Percentiles rank a stretch among this genome's conserved stretches.
Evolutionary conservation across 495 filamentous ascomycete species (phyloP).

Genomic region (Tuber umbilicatum): DNA sequence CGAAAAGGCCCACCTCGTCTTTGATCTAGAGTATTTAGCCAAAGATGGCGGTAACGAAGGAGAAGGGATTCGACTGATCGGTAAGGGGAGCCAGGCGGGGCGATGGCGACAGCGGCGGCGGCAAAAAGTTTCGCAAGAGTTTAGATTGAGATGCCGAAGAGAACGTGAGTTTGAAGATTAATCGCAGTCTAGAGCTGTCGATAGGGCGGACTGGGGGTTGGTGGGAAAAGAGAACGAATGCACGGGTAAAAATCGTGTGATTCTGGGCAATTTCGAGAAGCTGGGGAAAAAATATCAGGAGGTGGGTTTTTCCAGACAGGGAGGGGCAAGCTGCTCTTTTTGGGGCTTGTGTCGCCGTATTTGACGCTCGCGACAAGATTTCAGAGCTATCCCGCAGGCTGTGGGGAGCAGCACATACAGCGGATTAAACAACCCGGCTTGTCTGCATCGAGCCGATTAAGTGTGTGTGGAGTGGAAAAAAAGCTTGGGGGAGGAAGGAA

Average conservation of each 20-base stretch:
- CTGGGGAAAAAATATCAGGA: slow-evolving; percentile 1
- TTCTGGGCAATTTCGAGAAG: slow-evolving; percentile 1
- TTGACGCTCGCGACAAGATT: background rate
- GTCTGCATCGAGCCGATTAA: slow-evolving; percentile 1
- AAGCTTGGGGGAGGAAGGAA: background rate
- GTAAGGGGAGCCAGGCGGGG: background rate
- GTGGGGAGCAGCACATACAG: background rate
- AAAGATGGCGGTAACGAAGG: background rate
- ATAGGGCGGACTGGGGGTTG: background rate
- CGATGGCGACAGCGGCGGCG: background rate
- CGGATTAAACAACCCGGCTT: background rate
- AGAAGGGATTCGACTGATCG: background rate
- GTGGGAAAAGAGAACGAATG: background rate
- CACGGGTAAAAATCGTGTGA: background rate
- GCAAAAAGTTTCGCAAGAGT: background rate
- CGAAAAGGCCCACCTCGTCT: background rate
- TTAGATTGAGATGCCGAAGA: background rate
- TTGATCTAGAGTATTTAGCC: background rate
- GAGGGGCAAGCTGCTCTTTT: slow-evolving; percentile 4
- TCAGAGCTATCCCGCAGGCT: background rate
- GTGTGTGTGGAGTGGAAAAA: slow-evolving; percentile 1
- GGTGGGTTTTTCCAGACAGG: background rate
- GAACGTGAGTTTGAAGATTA: background rate
- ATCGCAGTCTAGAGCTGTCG: background rate
- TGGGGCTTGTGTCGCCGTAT: background rate